Evolutionary conservation across 768 basidiomycete genomes (phyloP).

Genomic region (Phaffia australis): DNA sequence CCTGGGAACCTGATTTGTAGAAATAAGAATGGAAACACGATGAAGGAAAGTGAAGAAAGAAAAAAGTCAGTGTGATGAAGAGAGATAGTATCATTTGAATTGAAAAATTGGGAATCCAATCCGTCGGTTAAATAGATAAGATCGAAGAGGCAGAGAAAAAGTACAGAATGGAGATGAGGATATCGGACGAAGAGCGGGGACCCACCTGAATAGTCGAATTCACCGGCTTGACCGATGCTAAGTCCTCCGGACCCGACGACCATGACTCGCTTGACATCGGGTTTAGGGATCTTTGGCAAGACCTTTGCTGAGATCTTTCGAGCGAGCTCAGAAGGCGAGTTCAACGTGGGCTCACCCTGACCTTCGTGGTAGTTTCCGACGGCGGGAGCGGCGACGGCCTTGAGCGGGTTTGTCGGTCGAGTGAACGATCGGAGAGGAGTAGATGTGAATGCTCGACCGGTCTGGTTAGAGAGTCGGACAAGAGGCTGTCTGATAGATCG

Average conservation of each 20-base stretch:
- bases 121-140: not conserved
- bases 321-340: slow-evolving; percentile 88
- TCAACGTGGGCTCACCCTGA: slow-evolving; percentile 45
- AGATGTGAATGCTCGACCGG: slow-evolving; percentile 8
- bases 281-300: slow-evolving; percentile 77
- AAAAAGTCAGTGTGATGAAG: too few species aligned
- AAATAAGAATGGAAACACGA: not conserved
- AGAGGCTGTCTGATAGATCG: not conserved
- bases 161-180: not conserved
- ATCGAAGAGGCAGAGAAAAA: not conserved
- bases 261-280: slow-evolving; percentile 86
- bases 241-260: slow-evolving; percentile 95
- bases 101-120: too few species aligned
- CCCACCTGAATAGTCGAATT: slow-evolving; percentile 90
- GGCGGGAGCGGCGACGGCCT: slow-evolving; percentile 39
- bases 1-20: slow-evolving; percentile 76
- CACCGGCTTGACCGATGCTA: slow-evolving; percentile 95
- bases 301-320: slow-evolving; percentile 88
- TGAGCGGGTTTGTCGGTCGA: slow-evolving; percentile 7
- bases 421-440: slow-evolving; percentile 4
- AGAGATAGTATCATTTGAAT: not conserved
- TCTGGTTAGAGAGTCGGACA: not conserved
- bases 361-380: slow-evolving; percentile 35
- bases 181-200: not conserved
- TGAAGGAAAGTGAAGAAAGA: not conserved